phyloP scores from a whole-genome alignment of 768 basidiomycete genomes.

The Rhizopogon rudus region DNA sequence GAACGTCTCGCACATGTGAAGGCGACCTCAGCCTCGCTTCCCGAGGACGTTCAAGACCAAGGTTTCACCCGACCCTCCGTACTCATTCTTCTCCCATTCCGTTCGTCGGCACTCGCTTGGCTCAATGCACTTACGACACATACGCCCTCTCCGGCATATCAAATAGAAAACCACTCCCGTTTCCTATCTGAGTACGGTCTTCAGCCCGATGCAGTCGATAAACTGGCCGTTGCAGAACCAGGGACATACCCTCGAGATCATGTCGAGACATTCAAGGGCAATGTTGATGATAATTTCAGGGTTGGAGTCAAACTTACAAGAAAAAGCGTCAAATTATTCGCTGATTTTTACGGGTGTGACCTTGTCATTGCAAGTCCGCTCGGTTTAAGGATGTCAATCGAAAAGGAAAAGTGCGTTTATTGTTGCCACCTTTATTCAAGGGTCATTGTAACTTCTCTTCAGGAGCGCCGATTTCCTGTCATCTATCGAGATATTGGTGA shows the following conservation, averaged over 20 bases:
- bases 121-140: conserved; percentile 73
- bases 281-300: conserved; percentile 92
- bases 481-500: conserved; percentile 86
- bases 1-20: conserved; percentile 76
- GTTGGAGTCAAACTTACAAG: conserved; percentile 89
- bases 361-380: conserved; percentile 91
- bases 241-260: conserved; percentile 86
- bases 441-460: not conserved
- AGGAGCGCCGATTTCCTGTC: conserved; percentile 89
- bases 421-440: not conserved
- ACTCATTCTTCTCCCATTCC: conserved; percentile 89
- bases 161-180: conserved; percentile 84
- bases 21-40: conserved; percentile 51
- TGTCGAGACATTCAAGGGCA: conserved; percentile 92
- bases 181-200: conserved; percentile 82
- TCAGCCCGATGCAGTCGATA: conserved; percentile 76
- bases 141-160: conserved; percentile 64
- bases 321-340: conserved; percentile 88
- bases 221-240: conserved; percentile 64
- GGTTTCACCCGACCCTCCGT: conserved; percentile 96
- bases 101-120: conserved; percentile 83
- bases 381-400: conserved; percentile 85
- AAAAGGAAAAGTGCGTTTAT: conserved; percentile 83
- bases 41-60: conserved; percentile 87
- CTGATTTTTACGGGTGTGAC: conserved; percentile 88